Evolutionary conservation across 164 flowering plant genomes (phyloP).

Genomic region (Dillenia turbinata): DNA sequence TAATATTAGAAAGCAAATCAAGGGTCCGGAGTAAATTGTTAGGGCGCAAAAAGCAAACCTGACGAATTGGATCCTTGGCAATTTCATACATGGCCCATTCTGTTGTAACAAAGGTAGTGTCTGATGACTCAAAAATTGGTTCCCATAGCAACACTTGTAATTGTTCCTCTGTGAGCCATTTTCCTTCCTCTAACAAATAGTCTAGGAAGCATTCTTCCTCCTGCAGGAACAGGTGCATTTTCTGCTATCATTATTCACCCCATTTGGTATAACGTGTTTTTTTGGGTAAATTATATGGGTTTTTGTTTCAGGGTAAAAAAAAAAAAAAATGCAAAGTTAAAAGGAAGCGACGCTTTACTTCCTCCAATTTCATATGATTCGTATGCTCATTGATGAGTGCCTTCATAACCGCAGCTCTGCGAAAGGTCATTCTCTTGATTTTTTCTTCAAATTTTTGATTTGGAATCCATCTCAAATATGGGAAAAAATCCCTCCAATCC

Average conservation of each 20-base stretch:
- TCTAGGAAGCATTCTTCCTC: constrained; percentile 47
- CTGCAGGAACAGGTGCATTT: constrained; percentile 23
- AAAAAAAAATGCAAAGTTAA: no score
- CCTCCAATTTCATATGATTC: constrained; percentile 42
- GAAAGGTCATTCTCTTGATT: constrained; percentile 36
- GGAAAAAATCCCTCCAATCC: constrained; percentile 98
- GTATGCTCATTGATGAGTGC: constrained; percentile 57
- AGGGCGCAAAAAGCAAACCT: constrained; percentile 32
- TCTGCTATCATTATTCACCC: no score
- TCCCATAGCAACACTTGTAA: constrained; percentile 72
- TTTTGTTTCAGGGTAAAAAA: neutral
- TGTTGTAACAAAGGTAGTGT: constrained; percentile 71
- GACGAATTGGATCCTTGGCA: constrained; percentile 48
- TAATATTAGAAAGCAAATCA: no score
- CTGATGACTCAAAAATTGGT: constrained; percentile 73
- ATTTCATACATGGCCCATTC: constrained; percentile 96
- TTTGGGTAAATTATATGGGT: no score
- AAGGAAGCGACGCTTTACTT: constrained; percentile 28
- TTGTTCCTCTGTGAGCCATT: constrained; percentile 51
- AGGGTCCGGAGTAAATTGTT: no score
- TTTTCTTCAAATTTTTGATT: constrained; percentile 55
- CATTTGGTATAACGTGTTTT: no score
- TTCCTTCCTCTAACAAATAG: constrained; percentile 57
- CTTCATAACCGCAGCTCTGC: constrained; percentile 59
- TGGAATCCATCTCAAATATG: constrained; percentile 88